Conservation (phyloP, 805 yeast genomes). For the Lachancea sp. region DNA sequence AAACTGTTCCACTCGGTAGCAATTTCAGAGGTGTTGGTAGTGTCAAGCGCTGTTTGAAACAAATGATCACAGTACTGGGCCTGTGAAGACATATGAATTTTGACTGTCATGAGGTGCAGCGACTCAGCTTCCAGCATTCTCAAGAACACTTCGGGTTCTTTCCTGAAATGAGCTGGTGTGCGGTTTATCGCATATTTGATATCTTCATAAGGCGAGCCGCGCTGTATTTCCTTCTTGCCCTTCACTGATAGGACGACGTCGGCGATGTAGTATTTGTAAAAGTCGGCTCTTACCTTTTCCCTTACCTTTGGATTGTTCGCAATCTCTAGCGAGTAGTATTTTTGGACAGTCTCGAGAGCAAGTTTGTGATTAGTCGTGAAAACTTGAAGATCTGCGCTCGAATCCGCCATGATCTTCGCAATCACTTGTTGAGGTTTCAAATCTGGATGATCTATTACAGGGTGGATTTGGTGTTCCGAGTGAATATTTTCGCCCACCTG, state of each 20-base stretch:
- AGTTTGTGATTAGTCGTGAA: conserved; percentile 48
- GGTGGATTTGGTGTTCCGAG: conserved; percentile 59
- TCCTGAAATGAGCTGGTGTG: conserved; percentile 64
- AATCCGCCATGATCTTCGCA: conserved; percentile 33
- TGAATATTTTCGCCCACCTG: conserved; percentile 78
- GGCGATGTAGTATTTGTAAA: conserved; percentile 56
- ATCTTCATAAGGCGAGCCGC: conserved; percentile 75
- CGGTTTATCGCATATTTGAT: conserved; percentile 86
- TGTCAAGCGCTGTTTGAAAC: conserved; percentile 49
- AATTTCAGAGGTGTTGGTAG: conserved; percentile 72
- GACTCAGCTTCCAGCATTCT: conserved; percentile 91
- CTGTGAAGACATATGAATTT: conserved; percentile 43
- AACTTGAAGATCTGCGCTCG: conserved; percentile 28
- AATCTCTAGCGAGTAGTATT: conserved; percentile 71
- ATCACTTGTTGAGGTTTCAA: conserved; percentile 58
- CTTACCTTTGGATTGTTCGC: conserved; percentile 77
- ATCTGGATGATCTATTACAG: conserved; percentile 58
- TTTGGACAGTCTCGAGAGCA: conserved; percentile 67
- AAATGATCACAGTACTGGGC: conserved; percentile 40
- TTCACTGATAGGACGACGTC: conserved; percentile 78
- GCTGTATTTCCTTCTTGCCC: conserved; percentile 70
- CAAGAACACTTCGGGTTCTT: conserved; percentile 73
- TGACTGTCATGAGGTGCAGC: conserved; percentile 61
- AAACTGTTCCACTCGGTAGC: conserved; percentile 76
- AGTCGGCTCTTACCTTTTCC: conserved; percentile 57